phyloP scores from a whole-genome alignment of 495 filamentous ascomycete genomes.

The Trichoderma asperelloides region DNA sequence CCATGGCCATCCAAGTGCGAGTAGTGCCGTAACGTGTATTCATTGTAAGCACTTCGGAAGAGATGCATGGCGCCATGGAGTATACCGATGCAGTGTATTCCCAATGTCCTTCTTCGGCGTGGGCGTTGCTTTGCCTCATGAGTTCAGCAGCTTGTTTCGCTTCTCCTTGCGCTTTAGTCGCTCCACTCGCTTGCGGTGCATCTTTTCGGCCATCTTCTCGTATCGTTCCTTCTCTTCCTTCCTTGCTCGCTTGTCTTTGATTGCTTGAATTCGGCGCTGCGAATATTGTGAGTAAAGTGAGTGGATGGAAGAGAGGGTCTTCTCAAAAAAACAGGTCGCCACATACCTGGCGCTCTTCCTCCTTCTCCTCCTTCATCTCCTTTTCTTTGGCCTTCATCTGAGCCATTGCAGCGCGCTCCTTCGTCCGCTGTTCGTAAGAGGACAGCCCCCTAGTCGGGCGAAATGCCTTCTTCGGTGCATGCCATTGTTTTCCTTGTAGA shows the following conservation, averaged over 20 bases:
- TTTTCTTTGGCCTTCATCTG: slow-evolving; percentile 81
- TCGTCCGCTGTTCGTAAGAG: slow-evolving; percentile 66
- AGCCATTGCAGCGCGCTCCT: slow-evolving; percentile 52
- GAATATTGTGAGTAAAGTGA: background rate
- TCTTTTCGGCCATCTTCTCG: slow-evolving; percentile 92
- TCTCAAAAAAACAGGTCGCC: slow-evolving; percentile 5
- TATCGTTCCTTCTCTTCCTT: slow-evolving; percentile 93
- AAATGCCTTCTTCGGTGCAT: slow-evolving; percentile 72
- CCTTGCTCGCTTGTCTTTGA: slow-evolving; percentile 71
- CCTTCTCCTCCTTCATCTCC: slow-evolving; percentile 94
- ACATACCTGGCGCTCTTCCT: slow-evolving; percentile 70
- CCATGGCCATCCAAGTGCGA: background rate
- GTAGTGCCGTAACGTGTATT: background rate
- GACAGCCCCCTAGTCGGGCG: slow-evolving; percentile 68
- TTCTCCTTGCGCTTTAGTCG: slow-evolving; percentile 90
- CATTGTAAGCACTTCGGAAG: background rate
- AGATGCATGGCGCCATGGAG: background rate
- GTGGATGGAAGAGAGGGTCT: slow-evolving; percentile 4
- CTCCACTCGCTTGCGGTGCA: slow-evolving; percentile 93
- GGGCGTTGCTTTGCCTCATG: slow-evolving; percentile 39
- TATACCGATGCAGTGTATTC: background rate
- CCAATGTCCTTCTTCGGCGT: background rate
- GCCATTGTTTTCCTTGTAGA: slow-evolving; percentile 87
- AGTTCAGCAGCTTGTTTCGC: slow-evolving; percentile 92
- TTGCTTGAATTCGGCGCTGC: slow-evolving; percentile 65